Percentiles rank a stretch among this genome's conserved stretches.
phyloP scores from a whole-genome alignment of 1,284 basidiomycete genomes.

The Pseudozyma pruni region DNA sequence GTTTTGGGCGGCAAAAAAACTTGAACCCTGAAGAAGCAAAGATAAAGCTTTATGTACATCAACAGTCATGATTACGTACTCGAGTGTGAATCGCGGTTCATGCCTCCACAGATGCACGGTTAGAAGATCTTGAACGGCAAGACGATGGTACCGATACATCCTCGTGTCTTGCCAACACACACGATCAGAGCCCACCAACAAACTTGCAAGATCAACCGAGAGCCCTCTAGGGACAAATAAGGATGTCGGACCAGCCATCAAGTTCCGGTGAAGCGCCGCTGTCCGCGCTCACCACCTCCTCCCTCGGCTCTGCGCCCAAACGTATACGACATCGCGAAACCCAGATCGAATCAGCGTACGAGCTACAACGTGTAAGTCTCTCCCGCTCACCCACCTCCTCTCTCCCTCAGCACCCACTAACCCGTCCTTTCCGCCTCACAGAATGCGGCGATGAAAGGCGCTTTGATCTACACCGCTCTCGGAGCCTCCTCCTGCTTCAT shows the following conservation, averaged over 20 bases:
- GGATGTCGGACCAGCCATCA: conserved; percentile 16
- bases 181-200: no score
- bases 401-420: not conserved
- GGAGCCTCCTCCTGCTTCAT: conserved; percentile 51
- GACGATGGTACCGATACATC: no score
- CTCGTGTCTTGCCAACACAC: not conserved
- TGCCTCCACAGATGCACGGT: conserved; percentile 23
- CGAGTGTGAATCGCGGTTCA: not conserved
- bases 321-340: conserved; percentile 54
- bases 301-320: conserved; percentile 38
- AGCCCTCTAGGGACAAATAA: not conserved
- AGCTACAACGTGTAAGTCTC: conserved; percentile 53
- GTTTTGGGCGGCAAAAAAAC: conserved; percentile 9
- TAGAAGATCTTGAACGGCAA: conserved; percentile 2
- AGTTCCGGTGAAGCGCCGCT: conserved; percentile 20
- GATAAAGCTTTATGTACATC: conserved; percentile 4
- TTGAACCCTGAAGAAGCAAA: conserved; percentile 31
- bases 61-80: conserved; percentile 22
- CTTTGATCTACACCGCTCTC: conserved; percentile 45
- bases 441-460: conserved; percentile 58
- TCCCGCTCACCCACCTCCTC: not conserved
- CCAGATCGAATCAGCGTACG: conserved; percentile 58
- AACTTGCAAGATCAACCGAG: no score
- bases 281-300: conserved; percentile 28
- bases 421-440: conserved; percentile 3